Base-by-base conservation (phyloP, 305 asterid genomes). In the Plantago lanceolata region DNA sequence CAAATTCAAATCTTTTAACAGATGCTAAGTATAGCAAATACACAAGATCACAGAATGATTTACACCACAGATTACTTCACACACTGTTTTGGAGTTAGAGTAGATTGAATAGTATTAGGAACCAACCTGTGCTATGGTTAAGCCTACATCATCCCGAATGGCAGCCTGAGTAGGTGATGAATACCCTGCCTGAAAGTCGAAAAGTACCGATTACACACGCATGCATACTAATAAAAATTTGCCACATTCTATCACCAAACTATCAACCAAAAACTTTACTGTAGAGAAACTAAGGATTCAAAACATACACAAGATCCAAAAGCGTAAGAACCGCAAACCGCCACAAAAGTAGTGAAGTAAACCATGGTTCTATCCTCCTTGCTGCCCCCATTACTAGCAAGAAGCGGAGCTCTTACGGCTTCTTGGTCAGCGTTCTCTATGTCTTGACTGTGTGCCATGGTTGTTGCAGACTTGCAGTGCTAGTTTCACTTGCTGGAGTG, bases 101-200 rank as follows among this genome's bases (percentile, higher is more conserved):
- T 54, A 54, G 43, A 58, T 19, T 37, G 15, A 20, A 45, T 11
- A 5, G 33, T 61, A 12, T 9, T 17, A 6, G 66, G 20, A 65
- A 68, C 80, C 45, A 64, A 90, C 98, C 97, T 89, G 89, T n/a
- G 98, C 84, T 70, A 89, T 68, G 72, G 97, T 78, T 63, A 89
- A 76, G 65, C 81, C 70, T 5, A 92, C 79, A 76, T 92, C 96
- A 15, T 75, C 72, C 48, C 78, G 77, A 71, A 92, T 89, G 9
- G 85, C 90, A 57, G 76, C 74, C 76, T 92, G 96, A 6, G 91
- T 89, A 15, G 98, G 98, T 8, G 98, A 92, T 33, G 97, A 89
- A 62, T 84, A 92, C n/a, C 98, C 98, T 40, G 81, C 94, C 98
- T 92, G 84, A 56, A 69, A 69, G 57, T 9, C 19, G n/a, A 33